Evolutionary conservation across 2,329 filamentous ascomycete species (phyloP), one percentile per base, ranked within the genome.

Genomic region (Phaeomoniella chlamydospora): DNA sequence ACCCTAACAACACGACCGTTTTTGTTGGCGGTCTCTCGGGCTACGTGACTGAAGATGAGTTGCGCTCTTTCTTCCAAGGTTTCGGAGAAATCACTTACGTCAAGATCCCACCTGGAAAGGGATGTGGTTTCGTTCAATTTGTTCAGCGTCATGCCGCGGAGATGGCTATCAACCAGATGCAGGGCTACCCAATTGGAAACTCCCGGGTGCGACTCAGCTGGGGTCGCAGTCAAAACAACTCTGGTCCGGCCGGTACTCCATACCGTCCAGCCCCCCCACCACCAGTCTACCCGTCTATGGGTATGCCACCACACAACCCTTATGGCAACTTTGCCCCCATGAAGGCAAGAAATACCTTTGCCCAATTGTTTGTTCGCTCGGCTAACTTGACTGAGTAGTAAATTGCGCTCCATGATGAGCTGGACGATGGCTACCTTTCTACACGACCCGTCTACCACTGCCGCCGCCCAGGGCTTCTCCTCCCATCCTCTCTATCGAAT

Each of bases 91-190:
- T 98, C 56, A 98, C 90, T 51, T 98, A 98, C 59, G 90, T 98
- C 67, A 98, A 98, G 77, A 98, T 98, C 40, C 90, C 90, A 37
- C 88, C 90, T 45, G 90, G 90, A 65, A 98, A 98, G 74, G 90
- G 90, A 49, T 98, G 90, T 54, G 90, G 90, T 39, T 98, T 98
- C 56, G 90, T 98, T 40, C 90, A 98, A 63, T 98, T 98, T 51
- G 90, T 98, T 39, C 90, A 98, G 67, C 86, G 90, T 47, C 90
- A 98, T 54, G 90, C 90, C 36, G 90, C 90, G 11, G 90, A 98
- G 67, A 98, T 98, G 90, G 90, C 90, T 48, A 98, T 98, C 73
- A 98, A 98, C 67, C 90, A 98, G 65, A 98, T 98, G 90, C 90
- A 98, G 65, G 90, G 90, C 42, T 98, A 98, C 58, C 90, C 90